phyloP scores from a whole-genome alignment of 805 yeast species.

The Monosporozyma yasuniensis region DNA sequence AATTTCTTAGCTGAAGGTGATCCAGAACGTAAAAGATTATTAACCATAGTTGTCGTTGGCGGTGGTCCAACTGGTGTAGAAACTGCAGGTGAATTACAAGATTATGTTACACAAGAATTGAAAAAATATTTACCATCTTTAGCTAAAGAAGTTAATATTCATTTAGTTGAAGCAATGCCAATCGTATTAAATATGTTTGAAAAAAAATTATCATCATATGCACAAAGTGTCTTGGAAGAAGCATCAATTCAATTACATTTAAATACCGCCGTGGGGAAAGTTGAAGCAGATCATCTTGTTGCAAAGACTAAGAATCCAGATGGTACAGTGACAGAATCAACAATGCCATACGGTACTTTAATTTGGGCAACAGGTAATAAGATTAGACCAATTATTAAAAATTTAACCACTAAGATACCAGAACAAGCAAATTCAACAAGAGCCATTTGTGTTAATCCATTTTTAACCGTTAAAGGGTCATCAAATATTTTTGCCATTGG shows the following conservation, averaged over 20 bases:
- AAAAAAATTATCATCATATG: slow-evolving; percentile 36
- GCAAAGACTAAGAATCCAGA: slow-evolving; percentile 67
- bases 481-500: slow-evolving; percentile 81
- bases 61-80: slow-evolving; percentile 99
- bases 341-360: slow-evolving; percentile 80
- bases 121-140: slow-evolving; percentile 81
- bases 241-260: slow-evolving; percentile 66
- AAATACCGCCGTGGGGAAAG: slow-evolving; percentile 83
- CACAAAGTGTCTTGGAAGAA: slow-evolving; percentile 35
- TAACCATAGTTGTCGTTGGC: slow-evolving; percentile 86
- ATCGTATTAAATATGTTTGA: slow-evolving; percentile 58
- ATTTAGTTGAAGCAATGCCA: slow-evolving; percentile 85
- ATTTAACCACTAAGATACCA: slow-evolving; percentile 60
- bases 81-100: slow-evolving; percentile 93
- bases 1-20: slow-evolving; percentile 69
- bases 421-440: slow-evolving; percentile 79
- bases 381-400: slow-evolving; percentile 63
- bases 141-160: slow-evolving; percentile 74
- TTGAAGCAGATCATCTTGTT: slow-evolving; percentile 59
- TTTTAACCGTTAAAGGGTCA: slow-evolving; percentile 73
- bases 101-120: slow-evolving; percentile 86
- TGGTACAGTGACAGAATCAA: slow-evolving; percentile 50
- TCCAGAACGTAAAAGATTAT: slow-evolving; percentile 75
- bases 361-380: slow-evolving; percentile 98
- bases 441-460: slow-evolving; percentile 75